Evolutionary conservation across 306 rosid species (phyloP), one percentile per base, ranked within the genome.

Genomic region (Elaeagnus macrophylla): DNA sequence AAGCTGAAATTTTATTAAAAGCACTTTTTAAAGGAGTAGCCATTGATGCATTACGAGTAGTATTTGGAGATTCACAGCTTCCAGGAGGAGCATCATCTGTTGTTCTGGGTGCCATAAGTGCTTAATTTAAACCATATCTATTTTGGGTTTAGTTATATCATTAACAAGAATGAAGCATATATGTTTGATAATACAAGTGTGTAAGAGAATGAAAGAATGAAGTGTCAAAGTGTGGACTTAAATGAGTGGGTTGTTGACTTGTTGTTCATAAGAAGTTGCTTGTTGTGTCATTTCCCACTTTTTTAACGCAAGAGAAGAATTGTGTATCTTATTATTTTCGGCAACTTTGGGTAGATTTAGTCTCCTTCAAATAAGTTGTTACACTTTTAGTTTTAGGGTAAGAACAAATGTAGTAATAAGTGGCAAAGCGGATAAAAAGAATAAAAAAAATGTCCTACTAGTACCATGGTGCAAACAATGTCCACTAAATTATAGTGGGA

Each of bases 221-320:
- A 56, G 67, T 40, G 57, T 56, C 69, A 61, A 64, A 56, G 67
- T 40, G 57, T 56, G 67, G 47, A 11, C 25, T 51, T 65, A 64
- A 75, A 65, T 53, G 60, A 61, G 62, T 53, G 51, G 59, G 12
- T 59, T 47, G 43, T 37, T 53, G 51, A 56, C 9, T 59, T 47
- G 43, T 37, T 53, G 76, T 71, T 62, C 64, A 52, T 53, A 65
- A 56, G 69, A 68, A 48, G 67, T 56, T 64, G 75, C 72, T 69
- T 59, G 57, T 61, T 17, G 69, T 58, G 84, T 88, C 96, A 81
- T 62, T 60, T 42, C 68, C 84, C 86, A 75, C 94, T 81, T 67
- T 77, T 68, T 42, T 37, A 61, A 66, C 64, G 72, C 54, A 49
- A 25, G 32, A 25, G 32, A n/a, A n/a, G n/a, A n/a, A n/a, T n/a